Percentiles rank a stretch among this genome's conserved stretches.
Conservation (phyloP, 1,284 basidiomycete genomes). For the Leccinum pachyderme region DNA sequence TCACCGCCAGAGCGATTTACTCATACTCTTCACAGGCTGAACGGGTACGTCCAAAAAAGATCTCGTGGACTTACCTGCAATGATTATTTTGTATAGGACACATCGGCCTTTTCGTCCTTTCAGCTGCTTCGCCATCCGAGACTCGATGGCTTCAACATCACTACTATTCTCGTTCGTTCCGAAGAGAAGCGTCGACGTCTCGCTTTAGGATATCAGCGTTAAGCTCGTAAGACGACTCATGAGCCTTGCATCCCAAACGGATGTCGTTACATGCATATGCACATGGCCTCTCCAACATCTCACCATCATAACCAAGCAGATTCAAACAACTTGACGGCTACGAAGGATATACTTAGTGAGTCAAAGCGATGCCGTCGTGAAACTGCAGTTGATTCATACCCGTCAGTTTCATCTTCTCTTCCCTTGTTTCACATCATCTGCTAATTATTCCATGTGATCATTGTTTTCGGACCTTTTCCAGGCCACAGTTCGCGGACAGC, state of each 20-base stretch:
- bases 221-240: slow-evolving; percentile 40
- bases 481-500: slow-evolving; percentile 23
- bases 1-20: slow-evolving; percentile 9
- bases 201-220: slow-evolving; percentile 35
- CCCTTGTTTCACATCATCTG: slow-evolving; percentile 29
- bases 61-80: neutral
- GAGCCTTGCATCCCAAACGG: slow-evolving; percentile 40
- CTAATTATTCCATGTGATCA: neutral
- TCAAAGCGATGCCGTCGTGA: slow-evolving; percentile 22
- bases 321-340: slow-evolving; percentile 16
- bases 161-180: slow-evolving; percentile 44
- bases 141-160: slow-evolving; percentile 38
- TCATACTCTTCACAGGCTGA: slow-evolving; percentile 15
- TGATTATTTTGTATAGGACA: slow-evolving; percentile 39
- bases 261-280: slow-evolving; percentile 48
- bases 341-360: slow-evolving; percentile 24
- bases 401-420: no score
- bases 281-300: slow-evolving; percentile 30
- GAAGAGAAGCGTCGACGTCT: slow-evolving; percentile 37
- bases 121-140: slow-evolving; percentile 41
- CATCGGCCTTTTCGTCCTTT: slow-evolving; percentile 51
- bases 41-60: slow-evolving; percentile 14
- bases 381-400: no score
- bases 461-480: neutral
- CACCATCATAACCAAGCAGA: slow-evolving; percentile 16